Base-by-base conservation (phyloP, 345 rosid genomes). In the Cochlearia excelsa region DNA sequence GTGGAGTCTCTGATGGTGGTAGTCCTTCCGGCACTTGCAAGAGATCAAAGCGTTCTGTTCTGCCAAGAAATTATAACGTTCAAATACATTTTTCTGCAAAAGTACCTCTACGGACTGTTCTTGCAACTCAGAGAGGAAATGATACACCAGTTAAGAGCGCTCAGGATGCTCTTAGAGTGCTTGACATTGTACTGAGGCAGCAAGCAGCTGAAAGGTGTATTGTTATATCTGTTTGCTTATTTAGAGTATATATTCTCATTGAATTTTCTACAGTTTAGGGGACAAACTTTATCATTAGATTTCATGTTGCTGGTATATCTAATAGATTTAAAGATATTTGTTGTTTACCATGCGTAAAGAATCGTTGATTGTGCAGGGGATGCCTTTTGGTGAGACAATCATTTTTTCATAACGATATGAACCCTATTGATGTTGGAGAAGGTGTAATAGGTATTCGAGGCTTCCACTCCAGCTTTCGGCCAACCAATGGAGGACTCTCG, bases 361-460 rank as follows among this genome's bases (percentile, higher is more conserved):
- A 49, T 37, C 63, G 44, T 57, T 70, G 44, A 34, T 50, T 75
- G 38, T 46, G 35, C 76, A 87, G 97, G 76, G 93, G 88, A 33
- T 90, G 95, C 69, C 88, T 87, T 71, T 67, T 90, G 78, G 94
- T 91, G 27, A 79, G 86, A 61, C 98, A 88, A 60, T 84, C 98
- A 26, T 91, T 84, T 75, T 91, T 91, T 71, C 79, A 72, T 40
- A 80, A 81, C 55, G 69, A 79, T 34, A 53, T 61, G 61, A 77
- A 69, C 65, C 74, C 72, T 57, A 35, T 55, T 55, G 88, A 88
- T 48, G 81, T 88, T 46, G 92, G 90, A 26, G 92, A 81, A 60
- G 95, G 98, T 27, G 81, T 78, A 41, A 63, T 52, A 35, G 94
- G 87, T 47, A 71, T 84, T 44, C 73, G 78, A 62, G 98, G 96